Evolutionary conservation across 2,329 filamentous ascomycete species (phyloP), one percentile per base, ranked within the genome.

Genomic region (Whalleya microplaca): DNA sequence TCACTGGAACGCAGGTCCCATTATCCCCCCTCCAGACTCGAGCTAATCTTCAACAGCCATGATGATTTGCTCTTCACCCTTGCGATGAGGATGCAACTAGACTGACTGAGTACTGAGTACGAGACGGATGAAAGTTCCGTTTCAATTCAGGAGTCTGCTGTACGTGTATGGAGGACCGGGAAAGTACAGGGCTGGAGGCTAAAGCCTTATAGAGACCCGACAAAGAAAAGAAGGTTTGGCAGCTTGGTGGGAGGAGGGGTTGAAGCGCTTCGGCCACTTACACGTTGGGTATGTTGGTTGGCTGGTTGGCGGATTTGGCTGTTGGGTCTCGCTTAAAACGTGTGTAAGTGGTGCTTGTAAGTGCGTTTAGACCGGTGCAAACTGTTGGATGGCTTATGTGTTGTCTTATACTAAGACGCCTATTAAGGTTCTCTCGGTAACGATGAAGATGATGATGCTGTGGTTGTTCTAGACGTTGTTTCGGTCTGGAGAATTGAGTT

Each of bases 221-320:
- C 48, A 53, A 56, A 55, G 51, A 40, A 51, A 51, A 48, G 21
- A 32, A 51, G 41, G 41, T 45, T 45, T 19, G 10, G n/a, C 19
- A 45, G 46, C n/a, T 21, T 41, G 41, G 32, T 32, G 45, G 42
- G 51, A 57, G 59, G 59, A 55, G 56, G 59, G 53, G 54, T 51
- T 32, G 47, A 47, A 58, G 48, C 48, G 59, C 47, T 45, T 55
- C 45, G 29, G 41, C 41, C 55, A 64, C 59, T 64, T 63, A 64
- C 62, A 63, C 49, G 55, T 55, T 56, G 14, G 43, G 46, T 2
- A 20, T 27, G 19, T 46, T 60, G 54, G 59, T 64, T 63, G 60
- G 60, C 48, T 27, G 32, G 43, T 12, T 2, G 42, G 32, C 20
- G 49, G n/a, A n/a, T n/a, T n/a, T n/a, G n/a, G n/a, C n/a, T 56